Base-by-base conservation (phyloP, 257 asterid species). In the Solanum phureja region DNA sequence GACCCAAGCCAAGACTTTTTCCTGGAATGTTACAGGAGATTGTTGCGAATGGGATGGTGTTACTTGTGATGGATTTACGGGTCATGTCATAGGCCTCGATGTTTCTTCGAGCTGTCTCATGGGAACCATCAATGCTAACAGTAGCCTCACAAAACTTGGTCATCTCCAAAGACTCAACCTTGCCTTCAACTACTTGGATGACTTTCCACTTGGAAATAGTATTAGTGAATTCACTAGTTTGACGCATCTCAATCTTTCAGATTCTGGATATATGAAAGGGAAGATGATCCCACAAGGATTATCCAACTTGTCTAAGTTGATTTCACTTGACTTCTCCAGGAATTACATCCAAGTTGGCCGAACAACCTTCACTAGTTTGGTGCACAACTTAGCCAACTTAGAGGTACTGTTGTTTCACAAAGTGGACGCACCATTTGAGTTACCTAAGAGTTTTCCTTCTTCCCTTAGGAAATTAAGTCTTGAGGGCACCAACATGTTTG, bases 41-140 rank as follows among this genome's bases (percentile, higher is more conserved):
- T 75, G 83, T 75, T 75, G 83, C 7, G 33, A 38, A 21, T 75
- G 83, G 58, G 83, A 37, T 75, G 83, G 83, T 23, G 33, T 37
- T 37, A 37, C 83, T 23, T 23, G 83, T 0, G 5, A 75, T 37
- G 21, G 2, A 37, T 75, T 75, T 6, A 75, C 21, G 6, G 56
- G 83, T 75, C 21, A 37, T 37, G 56, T 75, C 21, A 37, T 23
- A 37, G 83, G 34, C 21, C 83, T 75, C 1, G 83, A 75, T 37
- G 33, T 75, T 37, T 44, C 52, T 44, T 3, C 16, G 52, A 11
- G 16, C 2, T 11, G 6, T 75, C 19, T 37, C 21, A 5, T 0
- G 0, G 56, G 56, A 37, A 38, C 83, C 19, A 23, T 75, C 21
- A 0, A 75, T 75, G 83, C 83, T 23, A 75, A 37, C 56, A 23